Conservation (phyloP, 2,329 filamentous ascomycete genomes). For the Penicillium occitanis region DNA sequence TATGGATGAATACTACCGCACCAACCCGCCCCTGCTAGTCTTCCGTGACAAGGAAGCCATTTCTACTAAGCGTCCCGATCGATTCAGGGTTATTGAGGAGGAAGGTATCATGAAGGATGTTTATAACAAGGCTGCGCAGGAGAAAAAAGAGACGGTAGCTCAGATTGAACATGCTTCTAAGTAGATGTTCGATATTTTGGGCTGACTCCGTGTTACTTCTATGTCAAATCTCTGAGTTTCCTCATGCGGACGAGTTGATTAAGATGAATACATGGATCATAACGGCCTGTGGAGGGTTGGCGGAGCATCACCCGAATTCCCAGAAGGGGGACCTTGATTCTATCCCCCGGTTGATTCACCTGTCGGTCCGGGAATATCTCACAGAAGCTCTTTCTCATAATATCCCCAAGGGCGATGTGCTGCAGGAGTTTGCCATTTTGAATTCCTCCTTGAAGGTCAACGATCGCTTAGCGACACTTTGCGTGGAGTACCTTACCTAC, state of each 20-base stretch:
- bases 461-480: too few relatives aligned
- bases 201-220: background rate
- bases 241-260: background rate
- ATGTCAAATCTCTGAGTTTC: background rate
- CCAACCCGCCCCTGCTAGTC: conserved; percentile 44
- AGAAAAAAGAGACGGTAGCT: background rate
- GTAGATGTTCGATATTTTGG: background rate
- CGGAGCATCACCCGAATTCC: too few relatives aligned
- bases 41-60: conserved; percentile 51
- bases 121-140: background rate
- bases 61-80: conserved; percentile 44
- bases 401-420: too few relatives aligned
- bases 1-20: conserved; percentile 37
- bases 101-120: conserved; percentile 5
- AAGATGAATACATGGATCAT: background rate
- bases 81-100: conserved; percentile 34
- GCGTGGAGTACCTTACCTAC: too few relatives aligned
- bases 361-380: too few relatives aligned
- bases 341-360: too few relatives aligned
- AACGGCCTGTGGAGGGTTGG: too few relatives aligned
- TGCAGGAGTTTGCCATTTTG: too few relatives aligned
- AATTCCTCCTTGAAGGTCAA: too few relatives aligned
- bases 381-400: too few relatives aligned
- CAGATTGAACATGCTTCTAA: background rate
- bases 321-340: too few relatives aligned